Conservation (phyloP, 441 rosid species). For the Gossypium schwendimanii region DNA sequence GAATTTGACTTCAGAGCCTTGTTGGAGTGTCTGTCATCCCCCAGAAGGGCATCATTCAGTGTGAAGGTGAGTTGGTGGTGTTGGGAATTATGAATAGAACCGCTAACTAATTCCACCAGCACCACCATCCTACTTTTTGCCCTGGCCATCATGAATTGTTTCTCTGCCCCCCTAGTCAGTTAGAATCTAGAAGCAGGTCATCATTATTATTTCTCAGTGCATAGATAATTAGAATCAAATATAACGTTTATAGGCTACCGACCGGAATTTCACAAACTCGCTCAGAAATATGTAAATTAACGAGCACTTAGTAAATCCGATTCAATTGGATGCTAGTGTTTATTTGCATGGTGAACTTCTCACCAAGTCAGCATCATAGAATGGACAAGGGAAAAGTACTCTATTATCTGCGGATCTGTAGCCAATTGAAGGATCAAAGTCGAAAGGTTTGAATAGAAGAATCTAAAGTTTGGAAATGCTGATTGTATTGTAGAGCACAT, state of each 20-base stretch:
- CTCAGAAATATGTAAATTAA: not conserved
- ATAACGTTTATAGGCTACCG: not conserved
- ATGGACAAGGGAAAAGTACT: not conserved
- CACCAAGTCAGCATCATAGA: not conserved
- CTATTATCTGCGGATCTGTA: not conserved
- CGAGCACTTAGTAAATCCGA: not conserved
- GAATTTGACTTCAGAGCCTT: not conserved
- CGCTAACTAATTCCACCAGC: not conserved
- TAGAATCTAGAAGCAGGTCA: not conserved
- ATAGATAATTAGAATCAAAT: not conserved
- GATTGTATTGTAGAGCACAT: not conserved
- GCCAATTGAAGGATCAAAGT: not conserved
- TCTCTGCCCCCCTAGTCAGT: not conserved
- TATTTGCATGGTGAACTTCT: not conserved
- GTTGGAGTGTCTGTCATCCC: not conserved
- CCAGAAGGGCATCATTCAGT: not conserved
- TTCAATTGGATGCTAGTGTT: not conserved
- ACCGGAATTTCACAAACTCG: not conserved
- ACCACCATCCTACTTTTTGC: not conserved
- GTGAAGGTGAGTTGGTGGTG: not conserved
- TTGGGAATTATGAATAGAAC: not conserved
- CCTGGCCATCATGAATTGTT: not conserved
- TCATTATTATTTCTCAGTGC: not conserved
- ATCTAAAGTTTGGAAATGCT: not conserved
- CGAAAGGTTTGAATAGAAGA: not conserved